Conservation (phyloP, 768 basidiomycete species). For the Macrocybe gigantea region DNA sequence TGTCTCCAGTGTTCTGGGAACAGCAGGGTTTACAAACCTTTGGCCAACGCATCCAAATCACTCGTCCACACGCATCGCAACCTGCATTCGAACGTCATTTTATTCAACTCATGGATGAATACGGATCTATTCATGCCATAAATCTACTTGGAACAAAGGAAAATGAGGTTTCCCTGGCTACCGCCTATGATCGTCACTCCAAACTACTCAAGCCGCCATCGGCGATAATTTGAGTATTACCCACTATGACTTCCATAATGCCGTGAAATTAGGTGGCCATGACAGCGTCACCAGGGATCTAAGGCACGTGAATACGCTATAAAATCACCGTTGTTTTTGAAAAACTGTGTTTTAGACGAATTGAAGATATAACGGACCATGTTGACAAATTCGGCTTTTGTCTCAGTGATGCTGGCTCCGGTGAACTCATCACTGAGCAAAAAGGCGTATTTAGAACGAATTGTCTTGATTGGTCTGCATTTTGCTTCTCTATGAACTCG, state of each 20-base stretch:
- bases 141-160: slow-evolving; percentile 92
- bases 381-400: slow-evolving; percentile 85
- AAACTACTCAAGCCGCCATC: slow-evolving; percentile 53
- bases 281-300: slow-evolving; percentile 79
- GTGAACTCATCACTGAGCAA: slow-evolving; percentile 81
- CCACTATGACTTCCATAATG: slow-evolving; percentile 91
- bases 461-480: slow-evolving; percentile 82
- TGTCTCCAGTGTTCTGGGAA: slow-evolving; percentile 88
- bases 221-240: slow-evolving; percentile 74
- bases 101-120: slow-evolving; percentile 78
- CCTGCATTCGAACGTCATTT: slow-evolving; percentile 97
- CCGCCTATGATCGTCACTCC: slow-evolving; percentile 80
- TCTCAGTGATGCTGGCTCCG: slow-evolving; percentile 60
- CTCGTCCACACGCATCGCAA: slow-evolving; percentile 91
- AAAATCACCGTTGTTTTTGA: not conserved
- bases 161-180: slow-evolving; percentile 81
- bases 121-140: slow-evolving; percentile 79
- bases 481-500: slow-evolving; percentile 1
- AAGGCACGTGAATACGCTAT: slow-evolving; percentile 30
- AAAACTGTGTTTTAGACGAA: slow-evolving; percentile 34
- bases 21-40: slow-evolving; percentile 95
- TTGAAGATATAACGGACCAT: slow-evolving; percentile 52
- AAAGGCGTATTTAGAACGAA: slow-evolving; percentile 92
- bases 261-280: slow-evolving; percentile 76
- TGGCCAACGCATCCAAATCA: slow-evolving; percentile 91